Base-by-base conservation (phyloP, 345 rosid species). In the Citrus trifoliata region DNA sequence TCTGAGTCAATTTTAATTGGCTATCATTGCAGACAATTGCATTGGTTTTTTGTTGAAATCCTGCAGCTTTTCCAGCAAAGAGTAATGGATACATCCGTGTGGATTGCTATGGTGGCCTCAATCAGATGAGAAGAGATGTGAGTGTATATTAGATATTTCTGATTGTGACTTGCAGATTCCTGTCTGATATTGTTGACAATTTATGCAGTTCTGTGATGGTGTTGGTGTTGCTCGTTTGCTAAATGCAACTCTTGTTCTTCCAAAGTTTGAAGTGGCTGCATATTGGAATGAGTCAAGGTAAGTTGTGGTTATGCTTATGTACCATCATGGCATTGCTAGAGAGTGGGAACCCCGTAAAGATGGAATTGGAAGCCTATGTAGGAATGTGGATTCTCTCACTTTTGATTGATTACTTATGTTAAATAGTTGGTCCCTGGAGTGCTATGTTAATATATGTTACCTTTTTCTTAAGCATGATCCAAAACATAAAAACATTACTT, bases 251-350 rank as follows among this genome's bases (percentile, higher is more conserved):
- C 88, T 96, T 32, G 95, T 94, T 67, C 79, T 96, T 83, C 99
- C 97, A 6, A 94, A 90, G 88, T 96, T 96, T 87, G 98, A 96
- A 87, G 98, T 83, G 60, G 98, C 98, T 80, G 91, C 95, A 6
- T 96, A 96, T 74, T 96, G 98, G 99, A 94, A 96, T 5, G 99
- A 96, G 78, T 94, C 99, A n/a, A 96, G 99, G 98, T 95, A 80
- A 27, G 22, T 4, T 63, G 3, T 70, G 25, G 33, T 35, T 71
- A 4, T 63, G 25, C 76, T 61, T 56, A n/a, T 61, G 46, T 25
- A 9, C 32, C 30, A 30, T 46, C 21, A 32, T 37, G 4, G 27
- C 2, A n/a, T 55, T 72, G 55, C 27, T 61, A 12, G 14, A 22
- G 3, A 32, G 22, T 61, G 42, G 22, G 25, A 27, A 62, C 35